Conservation (phyloP, 108 stramenopile species). For the Pseudonitzschia delicatissima region DNA sequence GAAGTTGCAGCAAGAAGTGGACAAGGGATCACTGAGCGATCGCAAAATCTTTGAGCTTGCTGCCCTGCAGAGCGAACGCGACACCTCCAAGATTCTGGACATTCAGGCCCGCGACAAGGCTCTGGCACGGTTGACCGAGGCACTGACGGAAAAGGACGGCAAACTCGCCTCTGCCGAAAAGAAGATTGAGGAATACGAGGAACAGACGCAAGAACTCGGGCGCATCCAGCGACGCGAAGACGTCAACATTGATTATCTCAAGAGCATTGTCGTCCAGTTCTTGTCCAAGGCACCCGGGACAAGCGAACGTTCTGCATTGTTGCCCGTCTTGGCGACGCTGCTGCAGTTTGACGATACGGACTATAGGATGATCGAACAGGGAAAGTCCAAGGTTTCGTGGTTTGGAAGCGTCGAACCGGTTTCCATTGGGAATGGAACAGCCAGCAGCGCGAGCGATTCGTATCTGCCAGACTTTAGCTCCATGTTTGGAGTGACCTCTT, state of each 20-base stretch:
- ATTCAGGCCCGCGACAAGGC: conserved; percentile 78
- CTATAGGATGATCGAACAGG: conserved; percentile 82
- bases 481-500: background rate
- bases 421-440: conserved; percentile 17
- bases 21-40: conserved; percentile 83
- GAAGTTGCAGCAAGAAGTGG: conserved; percentile 77
- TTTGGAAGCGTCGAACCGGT: conserved; percentile 36
- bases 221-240: conserved; percentile 80
- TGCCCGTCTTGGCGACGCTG: conserved; percentile 84
- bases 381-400: conserved; percentile 78
- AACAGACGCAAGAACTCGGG: conserved; percentile 73
- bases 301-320: conserved; percentile 71
- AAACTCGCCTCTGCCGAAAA: conserved; percentile 75
- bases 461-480: background rate
- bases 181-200: conserved; percentile 55
- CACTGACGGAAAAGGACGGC: conserved; percentile 65
- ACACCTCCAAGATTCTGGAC: conserved; percentile 64
- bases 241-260: conserved; percentile 89
- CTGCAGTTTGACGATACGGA: conserved; percentile 82
- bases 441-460: background rate
- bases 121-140: conserved; percentile 60
- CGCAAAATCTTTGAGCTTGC: conserved; percentile 87
- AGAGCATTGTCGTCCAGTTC: conserved; percentile 89
- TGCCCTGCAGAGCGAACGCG: conserved; percentile 83
- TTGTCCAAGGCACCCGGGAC: conserved; percentile 83